These are phyloP conservation scores for Neoboletus brunneissimus DNA, from an alignment of 768 basidiomycete genomes.

Conservation along the genomic window DNA sequence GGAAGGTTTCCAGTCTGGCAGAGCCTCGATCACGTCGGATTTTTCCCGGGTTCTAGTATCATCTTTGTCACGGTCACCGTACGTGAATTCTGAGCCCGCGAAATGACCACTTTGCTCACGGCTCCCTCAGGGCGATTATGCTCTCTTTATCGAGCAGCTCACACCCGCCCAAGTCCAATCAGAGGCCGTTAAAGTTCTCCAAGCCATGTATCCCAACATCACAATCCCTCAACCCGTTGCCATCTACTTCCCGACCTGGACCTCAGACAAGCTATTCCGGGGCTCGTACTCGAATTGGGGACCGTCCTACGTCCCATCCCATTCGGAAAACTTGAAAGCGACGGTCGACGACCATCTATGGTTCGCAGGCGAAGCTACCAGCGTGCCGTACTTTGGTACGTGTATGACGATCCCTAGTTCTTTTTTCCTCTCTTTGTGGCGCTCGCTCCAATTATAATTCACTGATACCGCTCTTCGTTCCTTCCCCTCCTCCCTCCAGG, in stretches of 20 bases:
- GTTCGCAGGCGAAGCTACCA: slow-evolving; percentile 65
- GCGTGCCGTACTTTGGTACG: slow-evolving; percentile 55
- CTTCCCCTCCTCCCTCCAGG: slow-evolving; percentile 29
- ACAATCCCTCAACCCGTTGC: slow-evolving; percentile 53
- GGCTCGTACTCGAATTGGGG: slow-evolving; percentile 69
- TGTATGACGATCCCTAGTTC: not conserved
- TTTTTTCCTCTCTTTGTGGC: not conserved
- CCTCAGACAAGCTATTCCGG: slow-evolving; percentile 41
- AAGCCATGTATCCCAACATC: slow-evolving; percentile 53
- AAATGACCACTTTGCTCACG: not conserved
- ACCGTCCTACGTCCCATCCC: slow-evolving; percentile 49
- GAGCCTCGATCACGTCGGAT: slow-evolving; percentile 52
- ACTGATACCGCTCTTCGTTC: not conserved
- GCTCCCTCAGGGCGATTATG: slow-evolving; percentile 51
- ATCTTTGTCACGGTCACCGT: slow-evolving; percentile 30
- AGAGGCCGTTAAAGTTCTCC: slow-evolving; percentile 54
- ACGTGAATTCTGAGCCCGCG: not conserved
- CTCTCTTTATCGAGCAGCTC: slow-evolving; percentile 54
- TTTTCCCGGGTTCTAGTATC: slow-evolving; percentile 59
- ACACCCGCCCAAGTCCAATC: slow-evolving; percentile 44
- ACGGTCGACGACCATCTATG: slow-evolving; percentile 50
- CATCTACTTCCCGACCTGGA: slow-evolving; percentile 58
- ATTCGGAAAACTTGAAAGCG: slow-evolving; percentile 53
- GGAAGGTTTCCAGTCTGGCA: slow-evolving; percentile 70
- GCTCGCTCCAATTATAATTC: not conserved